Base-by-base conservation (phyloP, 139 green algal species). In the Chlorella sp. region DNA sequence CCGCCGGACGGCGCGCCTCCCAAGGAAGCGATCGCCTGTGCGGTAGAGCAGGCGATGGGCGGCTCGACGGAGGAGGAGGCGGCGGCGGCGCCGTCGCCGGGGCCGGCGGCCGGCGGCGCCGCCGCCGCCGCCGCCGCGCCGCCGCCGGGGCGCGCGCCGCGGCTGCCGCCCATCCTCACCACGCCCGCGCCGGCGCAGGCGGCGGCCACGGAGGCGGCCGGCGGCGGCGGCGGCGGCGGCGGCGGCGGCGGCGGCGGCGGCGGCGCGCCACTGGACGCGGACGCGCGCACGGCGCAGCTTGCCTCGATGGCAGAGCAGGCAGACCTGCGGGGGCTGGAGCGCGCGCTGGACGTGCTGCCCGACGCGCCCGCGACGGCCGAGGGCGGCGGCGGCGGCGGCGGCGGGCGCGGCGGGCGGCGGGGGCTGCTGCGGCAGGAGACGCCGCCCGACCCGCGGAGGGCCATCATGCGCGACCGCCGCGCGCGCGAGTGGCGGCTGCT, bases 241-340 rank as follows among this genome's bases (percentile, higher is more conserved):
- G 29, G 79, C 51, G 31, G 50, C 65, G 71, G 85, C 48, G 79
- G 74, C 1, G 50, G 63, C 58, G 80, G 66, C 70, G 67, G 43
- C 74, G 27, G 55, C 60, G 1, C 71, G 11, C 56, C 71, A 3
- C 56, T 68, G 59, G 33, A 76, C 61, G 72, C 59, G 27, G 75
- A 84, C 48, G 76, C 75, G 0, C 74, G 87, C 40, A 88, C 86
- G 31, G 88, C 83, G 0, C 89, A 95, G 80, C 84, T 97, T 66
- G 90, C 90, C 1, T 81, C 77, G 12, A 81, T 97, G 38, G 93
- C 93, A 19, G 93, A 97, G 75, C 84, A 93, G 48, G 73, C 74
- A 0, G 90, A 96, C 70, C 73, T 91, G 46, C 67, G 88, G 74
- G 84, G 83, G 19, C 68, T 93, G 56, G 89, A 93, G 51, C 71